Evolutionary conservation across 2,329 filamentous ascomycete genomes (phyloP), one percentile per base, ranked within the genome.

Genomic region (Allantophomopsis cytisporea): DNA sequence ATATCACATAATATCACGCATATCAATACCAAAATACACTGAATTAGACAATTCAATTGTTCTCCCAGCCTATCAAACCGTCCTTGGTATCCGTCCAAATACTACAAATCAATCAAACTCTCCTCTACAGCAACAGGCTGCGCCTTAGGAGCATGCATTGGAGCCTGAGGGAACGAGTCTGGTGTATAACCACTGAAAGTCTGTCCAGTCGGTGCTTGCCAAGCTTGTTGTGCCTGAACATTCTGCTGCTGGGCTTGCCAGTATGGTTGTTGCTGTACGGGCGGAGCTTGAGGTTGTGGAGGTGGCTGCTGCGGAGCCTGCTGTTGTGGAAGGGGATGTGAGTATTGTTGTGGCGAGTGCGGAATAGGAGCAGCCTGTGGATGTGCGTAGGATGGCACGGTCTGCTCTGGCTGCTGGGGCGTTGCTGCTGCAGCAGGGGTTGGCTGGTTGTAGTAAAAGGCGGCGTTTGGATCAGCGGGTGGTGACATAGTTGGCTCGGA

Each of bases 71-170:
- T 12, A 12, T 20, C 18, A 28, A 28, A 12, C 10, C 7, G 23
- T 8, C 23, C 23, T 8, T 28, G 23, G 23, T 28, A 28, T 28
- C 23, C 23, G 11, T 28, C 7, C 23, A 28, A 28, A 8, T 15
- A n/a, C 28, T 59, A 88, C 45, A 89, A 66, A 58, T 91, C 84
- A 59, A 91, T 91, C 52, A 91, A 60, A 42, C 77, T 81, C 59
- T 89, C 84, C 59, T 89, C 83, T 36, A 81, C 69, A 1, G 64
- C 69, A 71, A 71, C 50, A 67, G 67, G 54, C 48, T 69, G 63
- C 33, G 64, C 60, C 40, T 58, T 54, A 39, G 72, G 75, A 20
- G 73, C 68, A 55, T 80, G 73, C 43, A 78, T 72, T 13, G 77
- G 76, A 20, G 73, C 75, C 2, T 71, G 65, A 1, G 82, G 81